Evolutionary conservation across 75 land plant species (phyloP), one percentile per base, ranked within the genome.

Genomic region (Pseudotsuga menziesii): DNA sequence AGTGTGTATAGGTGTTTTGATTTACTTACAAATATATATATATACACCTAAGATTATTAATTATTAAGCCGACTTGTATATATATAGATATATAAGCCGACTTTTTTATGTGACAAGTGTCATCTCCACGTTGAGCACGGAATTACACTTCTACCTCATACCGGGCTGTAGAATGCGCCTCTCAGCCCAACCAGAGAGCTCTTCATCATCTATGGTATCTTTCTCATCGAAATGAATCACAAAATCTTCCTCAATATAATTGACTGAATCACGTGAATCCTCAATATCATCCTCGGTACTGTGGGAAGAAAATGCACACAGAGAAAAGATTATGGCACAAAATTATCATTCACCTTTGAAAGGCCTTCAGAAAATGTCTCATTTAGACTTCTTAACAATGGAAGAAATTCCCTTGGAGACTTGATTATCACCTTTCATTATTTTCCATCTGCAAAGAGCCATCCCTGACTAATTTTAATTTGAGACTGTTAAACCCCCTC

Each of bases 401-500:
- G 14, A 13, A 67, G 20, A 36, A 14, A 35, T 6, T 26, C 16
- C 19, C 48, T 36, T 14, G 44, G 20, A 67, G 48, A 36, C n/a
- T 35, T 16, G 5, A 20, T 39, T 36, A 67, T 63, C 71, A 36
- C 20, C 39, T 36, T 36, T 67, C 71, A 76, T 76, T 59, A 13
- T 74, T 60, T 58, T 73, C 27, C 61, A 35, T 58, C 56, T 77
- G 75, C 26, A 89, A 58, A 16, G 90, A 88, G 14, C 91, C 91
- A 76, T 89, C 91, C 80, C 82, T 79, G 76, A 89, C 77, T 76
- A 89, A 60, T 52, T 77, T 77, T 41, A 89, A 78, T 73, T 89
- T 89, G 35, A 89, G 77, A 67, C 81, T 89, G 58, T 87, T 89
- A 60, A 84, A 89, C 58, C 90, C 57, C 87, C 91, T 59, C 91